Conservation (phyloP, 2,329 filamentous ascomycete species). For the Camillea tinctor region DNA sequence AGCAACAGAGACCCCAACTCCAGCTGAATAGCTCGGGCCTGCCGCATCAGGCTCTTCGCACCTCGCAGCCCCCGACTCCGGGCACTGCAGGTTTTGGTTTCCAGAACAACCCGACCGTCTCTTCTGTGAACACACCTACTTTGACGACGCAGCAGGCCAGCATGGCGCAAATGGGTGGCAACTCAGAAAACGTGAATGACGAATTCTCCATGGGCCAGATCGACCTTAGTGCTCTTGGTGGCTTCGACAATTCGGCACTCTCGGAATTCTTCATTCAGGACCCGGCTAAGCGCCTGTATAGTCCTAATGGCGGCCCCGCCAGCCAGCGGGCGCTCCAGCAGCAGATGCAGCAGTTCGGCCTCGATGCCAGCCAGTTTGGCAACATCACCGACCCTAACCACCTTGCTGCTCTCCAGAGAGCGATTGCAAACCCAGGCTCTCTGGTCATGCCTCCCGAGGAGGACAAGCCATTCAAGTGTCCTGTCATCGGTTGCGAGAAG, state of each 20-base stretch:
- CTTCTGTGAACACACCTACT: slow-evolving; percentile 93
- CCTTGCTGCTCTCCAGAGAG: slow-evolving; percentile 50
- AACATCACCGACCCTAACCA: slow-evolving; percentile 72
- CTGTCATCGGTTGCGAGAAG: slow-evolving; percentile 97
- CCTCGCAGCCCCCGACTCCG: slow-evolving; percentile 83
- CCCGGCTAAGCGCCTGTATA: slow-evolving; percentile 90
- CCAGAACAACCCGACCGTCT: slow-evolving; percentile 93
- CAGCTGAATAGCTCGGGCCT: slow-evolving; percentile 77
- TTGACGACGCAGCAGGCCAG: slow-evolving; percentile 69
- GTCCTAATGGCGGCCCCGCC: slow-evolving; percentile 71
- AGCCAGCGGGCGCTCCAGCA: slow-evolving; percentile 65
- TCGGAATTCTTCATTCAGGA: slow-evolving; percentile 75
- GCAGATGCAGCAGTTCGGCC: slow-evolving; percentile 68
- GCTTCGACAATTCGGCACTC: slow-evolving; percentile 55
- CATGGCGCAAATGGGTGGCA: slow-evolving; percentile 63
- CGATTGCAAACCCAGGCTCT: slow-evolving; percentile 46
- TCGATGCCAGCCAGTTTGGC: slow-evolving; percentile 73
- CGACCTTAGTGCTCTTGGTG: slow-evolving; percentile 57
- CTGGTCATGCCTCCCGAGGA: slow-evolving; percentile 76
- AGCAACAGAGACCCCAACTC: slow-evolving; percentile 67
- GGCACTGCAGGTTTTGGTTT: slow-evolving; percentile 74
- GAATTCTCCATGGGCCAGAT: slow-evolving; percentile 62
- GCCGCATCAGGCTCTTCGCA: slow-evolving; percentile 76
- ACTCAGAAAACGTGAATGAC: slow-evolving; percentile 67
- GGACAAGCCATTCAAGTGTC: slow-evolving; percentile 96